Base-by-base conservation (phyloP, 2,329 filamentous ascomycete species). In the Arthrinium phaeospermum region DNA sequence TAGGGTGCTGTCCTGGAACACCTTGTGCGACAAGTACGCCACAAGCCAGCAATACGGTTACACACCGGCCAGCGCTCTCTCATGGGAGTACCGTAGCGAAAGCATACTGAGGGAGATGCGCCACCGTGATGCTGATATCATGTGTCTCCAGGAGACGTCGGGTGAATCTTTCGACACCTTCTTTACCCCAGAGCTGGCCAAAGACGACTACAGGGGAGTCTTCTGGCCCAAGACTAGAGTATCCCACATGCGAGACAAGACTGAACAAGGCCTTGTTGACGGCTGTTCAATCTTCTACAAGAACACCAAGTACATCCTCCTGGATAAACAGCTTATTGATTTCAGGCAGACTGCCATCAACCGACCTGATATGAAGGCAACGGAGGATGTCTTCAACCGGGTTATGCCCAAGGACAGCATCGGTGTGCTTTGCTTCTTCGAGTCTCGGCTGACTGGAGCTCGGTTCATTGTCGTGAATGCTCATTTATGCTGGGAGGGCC, bases 361-460 rank as follows among this genome's bases (percentile, higher is more conserved):
- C 80, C 89, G 96, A 75, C 94, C 95, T 3, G 96, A 98, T 81
- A 98, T 98, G 91, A 98, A 98, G 85, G 94, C 95, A 72, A 94
- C 97, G 79, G 94, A 97, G 80, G 96, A 99, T 79, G 96, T 98
- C 72, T 98, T 98, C 88, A 99, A 99, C 82, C 93, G 96, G 41
- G 93, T 99, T 73, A 98, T 98, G 96, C 95, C 96, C 74, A 94
- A 96, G 84, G 96, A 99, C 86, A 96, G 98, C 81, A 98, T 99
- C 82, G 96, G 93, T 22, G 92, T 98, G 68, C 90, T 98, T 68
- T 91, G 93, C 71, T 97, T 98, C 85, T 90, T 99, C 74, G 96
- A 99, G 83, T 98, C 97, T 78, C 91, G 96, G 49, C 86, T 90
- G 73, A 98, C 96, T 0, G 96, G 96, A n/a, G 92, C 94, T 19